Base-by-base conservation (phyloP, 306 rosid genomes). In the Rosa rugosa region DNA sequence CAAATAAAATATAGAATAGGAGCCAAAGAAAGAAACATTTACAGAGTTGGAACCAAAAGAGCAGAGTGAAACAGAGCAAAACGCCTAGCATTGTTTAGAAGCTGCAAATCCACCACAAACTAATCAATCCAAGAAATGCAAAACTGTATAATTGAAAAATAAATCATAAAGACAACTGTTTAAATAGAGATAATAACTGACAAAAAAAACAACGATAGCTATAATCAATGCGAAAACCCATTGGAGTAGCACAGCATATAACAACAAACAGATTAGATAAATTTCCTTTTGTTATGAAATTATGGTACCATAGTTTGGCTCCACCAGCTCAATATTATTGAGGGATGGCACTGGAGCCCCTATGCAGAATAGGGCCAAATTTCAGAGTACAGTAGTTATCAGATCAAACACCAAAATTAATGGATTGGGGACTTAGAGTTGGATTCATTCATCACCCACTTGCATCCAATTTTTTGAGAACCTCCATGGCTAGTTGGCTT, bases 71-170 rank as follows among this genome's bases (percentile, higher is more conserved):
- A 83, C 62, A 91, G 74, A 0, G 97, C 91, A 8, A 95, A 89
- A 25, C 98, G 94, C 83, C 98, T 88, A 25, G 49, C 86, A 71
- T 88, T 80, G 56, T 92, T 92, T 77, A 95, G 89, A 16, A 25
- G 27, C 27, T 25, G 27, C 27, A 25, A 25, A 25, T 25, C 27
- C 27, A 25, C 27, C 27, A 25, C 27, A 25, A 25, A 25, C 27
- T 25, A 25, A 25, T 25, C 27, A 25, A 25, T 25, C 27, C 27
- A 25, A 25, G 27, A 25, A 25, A 25, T 25, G 27, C 27, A 25
- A 25, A 25, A 25, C 27, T 25, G 27, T 25, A 25, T 25, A 25
- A 25, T 25, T 25, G 27, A 25, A 25, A 0, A 25, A 25, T 25
- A 25, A 25, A 25, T 25, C 27, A 25, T 25, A 25, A 25, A 25